These are phyloP conservation scores for Medicago lupulina DNA, from an alignment of 306 rosid species.

Conservation along the genomic window DNA sequence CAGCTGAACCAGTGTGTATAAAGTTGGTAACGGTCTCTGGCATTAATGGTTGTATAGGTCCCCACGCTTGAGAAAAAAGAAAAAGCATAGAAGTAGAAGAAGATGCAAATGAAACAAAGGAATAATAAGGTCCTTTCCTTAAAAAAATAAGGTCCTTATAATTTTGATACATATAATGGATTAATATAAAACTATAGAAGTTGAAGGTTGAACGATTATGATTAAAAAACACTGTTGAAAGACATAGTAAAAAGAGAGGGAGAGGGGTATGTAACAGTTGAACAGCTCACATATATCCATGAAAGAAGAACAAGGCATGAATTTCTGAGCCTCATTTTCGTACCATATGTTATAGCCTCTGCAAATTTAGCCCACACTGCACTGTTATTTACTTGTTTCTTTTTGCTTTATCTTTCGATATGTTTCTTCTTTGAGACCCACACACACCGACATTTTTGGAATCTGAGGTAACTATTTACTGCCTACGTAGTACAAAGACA, in stretches of 20 bases:
- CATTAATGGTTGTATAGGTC: constrained; percentile 43
- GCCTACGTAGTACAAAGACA: constrained; percentile 49
- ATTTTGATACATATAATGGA: neutral
- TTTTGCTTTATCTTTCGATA: constrained; percentile 41
- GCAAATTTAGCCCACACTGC: constrained; percentile 49
- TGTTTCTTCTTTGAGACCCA: constrained; percentile 51
- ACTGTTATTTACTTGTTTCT: constrained; percentile 31
- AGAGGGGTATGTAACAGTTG: neutral
- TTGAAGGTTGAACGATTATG: neutral
- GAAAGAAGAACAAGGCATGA: constrained; percentile 52
- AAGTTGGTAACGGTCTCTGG: constrained; percentile 40
- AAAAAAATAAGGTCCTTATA: constrained; percentile 9
- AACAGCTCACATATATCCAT: constrained; percentile 42
- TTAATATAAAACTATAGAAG: neutral
- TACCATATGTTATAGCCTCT: constrained; percentile 39
- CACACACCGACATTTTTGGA: constrained; percentile 54
- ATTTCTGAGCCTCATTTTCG: constrained; percentile 63
- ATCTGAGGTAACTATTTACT: constrained; percentile 50
- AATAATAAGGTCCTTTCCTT: constrained; percentile 18
- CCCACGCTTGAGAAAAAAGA: constrained; percentile 38
- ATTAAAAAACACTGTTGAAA: constrained; percentile 11
- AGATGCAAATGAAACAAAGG: constrained; percentile 30
- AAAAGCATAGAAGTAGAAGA: constrained; percentile 39
- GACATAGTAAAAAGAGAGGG: neutral
- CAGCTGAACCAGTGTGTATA: neutral